Conservation (phyloP, 2,329 filamentous ascomycete genomes). For the Microcyclospora tardicrescens region DNA sequence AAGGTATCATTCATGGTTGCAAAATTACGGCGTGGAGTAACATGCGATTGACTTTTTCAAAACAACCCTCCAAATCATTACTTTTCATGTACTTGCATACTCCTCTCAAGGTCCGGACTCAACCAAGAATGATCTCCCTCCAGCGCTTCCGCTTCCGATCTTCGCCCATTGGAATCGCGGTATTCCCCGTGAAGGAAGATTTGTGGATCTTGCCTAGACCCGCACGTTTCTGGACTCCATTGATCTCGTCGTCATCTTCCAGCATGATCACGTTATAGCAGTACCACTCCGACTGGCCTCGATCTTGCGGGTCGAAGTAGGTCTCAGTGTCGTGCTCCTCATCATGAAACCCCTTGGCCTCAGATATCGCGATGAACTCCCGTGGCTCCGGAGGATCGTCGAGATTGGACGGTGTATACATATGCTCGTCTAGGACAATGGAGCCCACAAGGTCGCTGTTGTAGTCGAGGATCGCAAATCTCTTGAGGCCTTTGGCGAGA, state of each 20-base stretch:
- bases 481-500: background rate
- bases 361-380: conserved; percentile 24
- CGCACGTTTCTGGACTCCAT: conserved; percentile 14
- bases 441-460: background rate
- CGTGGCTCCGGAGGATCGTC: conserved; percentile 1
- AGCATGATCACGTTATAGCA: conserved; percentile 24
- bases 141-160: no score
- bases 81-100: no score
- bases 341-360: conserved; percentile 22
- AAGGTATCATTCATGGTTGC: no score
- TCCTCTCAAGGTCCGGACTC: no score
- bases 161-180: no score
- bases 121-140: no score
- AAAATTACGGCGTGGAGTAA: no score
- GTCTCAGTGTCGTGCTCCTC: conserved; percentile 23
- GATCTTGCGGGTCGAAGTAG: conserved; percentile 24
- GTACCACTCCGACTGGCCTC: conserved; percentile 23
- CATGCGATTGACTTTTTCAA: no score
- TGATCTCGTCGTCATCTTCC: conserved; percentile 8
- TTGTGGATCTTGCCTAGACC: conserved; percentile 25
- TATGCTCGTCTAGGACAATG: background rate
- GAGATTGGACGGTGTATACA: no score
- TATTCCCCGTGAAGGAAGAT: conserved; percentile 13
- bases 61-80: no score
- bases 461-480: background rate